Evolutionary conservation across 2,329 filamentous ascomycete genomes (phyloP).

Genomic region (Fusarium avenaceum): DNA sequence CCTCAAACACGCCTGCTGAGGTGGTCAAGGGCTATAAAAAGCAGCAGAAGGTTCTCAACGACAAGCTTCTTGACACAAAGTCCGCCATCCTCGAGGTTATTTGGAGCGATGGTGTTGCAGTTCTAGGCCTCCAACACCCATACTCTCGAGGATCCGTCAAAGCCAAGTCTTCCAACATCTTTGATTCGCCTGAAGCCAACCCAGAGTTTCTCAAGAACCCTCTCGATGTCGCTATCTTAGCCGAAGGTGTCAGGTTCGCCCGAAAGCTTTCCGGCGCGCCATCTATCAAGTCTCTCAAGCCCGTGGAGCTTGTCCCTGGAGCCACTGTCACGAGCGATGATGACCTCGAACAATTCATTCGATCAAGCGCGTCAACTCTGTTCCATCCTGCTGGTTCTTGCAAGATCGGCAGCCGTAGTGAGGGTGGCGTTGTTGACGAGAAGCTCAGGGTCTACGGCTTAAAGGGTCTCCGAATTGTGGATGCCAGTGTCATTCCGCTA

Average conservation of each 20-base stretch:
- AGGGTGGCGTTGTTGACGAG: constrained; percentile 55
- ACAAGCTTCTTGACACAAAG: constrained; percentile 13
- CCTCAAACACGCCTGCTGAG: constrained; percentile 17
- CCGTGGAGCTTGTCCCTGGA: constrained; percentile 32
- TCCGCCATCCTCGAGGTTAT: constrained; percentile 39
- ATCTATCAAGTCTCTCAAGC: constrained; percentile 16
- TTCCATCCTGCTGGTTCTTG: constrained; percentile 41
- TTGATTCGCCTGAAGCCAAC: constrained; percentile 36
- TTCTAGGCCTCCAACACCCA: constrained; percentile 41
- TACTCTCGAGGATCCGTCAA: constrained; percentile 44
- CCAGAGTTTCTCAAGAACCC: constrained; percentile 39
- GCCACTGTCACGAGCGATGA: constrained; percentile 25
- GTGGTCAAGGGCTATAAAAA: constrained; percentile 35
- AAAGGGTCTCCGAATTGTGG: constrained; percentile 54
- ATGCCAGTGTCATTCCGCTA: constrained; percentile 50
- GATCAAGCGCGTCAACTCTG: constrained; percentile 24
- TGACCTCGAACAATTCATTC: constrained; percentile 36
- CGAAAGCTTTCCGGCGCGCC: constrained; percentile 20
- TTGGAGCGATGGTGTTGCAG: constrained; percentile 33
- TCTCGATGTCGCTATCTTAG: constrained; percentile 23
- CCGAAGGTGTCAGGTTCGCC: constrained; percentile 32
- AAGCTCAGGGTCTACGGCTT: constrained; percentile 46
- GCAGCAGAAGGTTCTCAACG: constrained; percentile 37
- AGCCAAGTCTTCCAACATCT: constrained; percentile 31
- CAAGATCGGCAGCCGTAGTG: constrained; percentile 57